These are phyloP conservation scores for Phoenix dactylifera DNA, from an alignment of 176 grass and related monocot species.

Conservation along the genomic window DNA sequence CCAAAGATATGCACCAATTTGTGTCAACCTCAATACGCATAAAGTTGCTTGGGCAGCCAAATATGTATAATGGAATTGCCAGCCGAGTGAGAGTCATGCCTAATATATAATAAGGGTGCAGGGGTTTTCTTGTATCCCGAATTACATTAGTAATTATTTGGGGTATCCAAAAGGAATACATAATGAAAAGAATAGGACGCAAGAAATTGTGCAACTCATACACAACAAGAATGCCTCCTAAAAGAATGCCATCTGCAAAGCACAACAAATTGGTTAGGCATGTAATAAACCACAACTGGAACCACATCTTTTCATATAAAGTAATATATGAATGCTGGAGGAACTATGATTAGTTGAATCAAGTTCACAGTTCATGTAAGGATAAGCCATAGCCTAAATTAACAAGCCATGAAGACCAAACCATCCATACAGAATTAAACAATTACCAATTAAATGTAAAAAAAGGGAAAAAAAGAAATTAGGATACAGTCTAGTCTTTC, in stretches of 20 bases:
- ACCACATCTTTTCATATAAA: too few species aligned
- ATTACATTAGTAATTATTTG: conserved; percentile 95
- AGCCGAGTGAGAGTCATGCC: conserved; percentile 80
- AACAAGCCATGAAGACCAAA: too few species aligned
- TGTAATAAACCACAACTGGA: too few species aligned
- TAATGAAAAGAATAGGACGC: conserved; percentile 56
- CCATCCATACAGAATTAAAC: too few species aligned
- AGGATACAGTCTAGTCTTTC: too few species aligned
- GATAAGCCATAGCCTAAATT: too few species aligned
- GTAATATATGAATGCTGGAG: too few species aligned
- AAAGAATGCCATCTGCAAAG: conserved; percentile 90
- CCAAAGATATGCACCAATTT: conserved; percentile 78
- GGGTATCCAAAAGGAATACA: conserved; percentile 93
- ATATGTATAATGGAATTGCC: conserved; percentile 85
- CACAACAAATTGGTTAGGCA: neutral
- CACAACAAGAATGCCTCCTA: conserved; percentile 87
- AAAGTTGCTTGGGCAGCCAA: conserved; percentile 94
- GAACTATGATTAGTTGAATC: too few species aligned
- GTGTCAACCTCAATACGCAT: conserved; percentile 68
- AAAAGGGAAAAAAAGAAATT: too few species aligned
- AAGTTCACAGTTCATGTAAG: too few species aligned
- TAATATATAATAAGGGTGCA: conserved; percentile 89
- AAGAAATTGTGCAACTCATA: conserved; percentile 92
- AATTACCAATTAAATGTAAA: too few species aligned
- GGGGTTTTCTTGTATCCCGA: conserved; percentile 85